Base-by-base conservation (phyloP, 106 monocot genomes). In the Platanthera zijinensis region DNA sequence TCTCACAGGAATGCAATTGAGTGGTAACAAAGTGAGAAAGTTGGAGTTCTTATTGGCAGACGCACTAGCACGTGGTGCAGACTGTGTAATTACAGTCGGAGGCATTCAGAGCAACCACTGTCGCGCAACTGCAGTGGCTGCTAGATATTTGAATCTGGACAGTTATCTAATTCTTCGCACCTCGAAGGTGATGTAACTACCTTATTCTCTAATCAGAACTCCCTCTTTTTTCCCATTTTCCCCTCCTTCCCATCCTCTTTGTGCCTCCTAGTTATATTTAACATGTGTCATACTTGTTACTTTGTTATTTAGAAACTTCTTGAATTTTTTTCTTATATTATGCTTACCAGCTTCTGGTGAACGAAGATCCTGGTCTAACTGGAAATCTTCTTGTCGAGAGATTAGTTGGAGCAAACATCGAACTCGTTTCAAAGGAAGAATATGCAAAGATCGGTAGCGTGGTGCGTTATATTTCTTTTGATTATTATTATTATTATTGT, bases 51-150 rank as follows among this genome's bases (percentile, higher is more conserved):
- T 97, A 75, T 78, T 97, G 93, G 91, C 89, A 0, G 96, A 97
- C 81, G 96, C 96, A 3, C 78, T 91, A 62, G 89, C 87, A 17
- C 76, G 82, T 39, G 97, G 89, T 52, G 89, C 97, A 48, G 97
- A 97, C 52, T 97, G 94, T 69, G 71, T 97, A 51, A 92, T 97
- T 50, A 94, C 97, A 9, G 94, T 92, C 1, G 97, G 97, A 80
- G 97, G 94, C 52, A 97, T 97, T 57, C 97, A 97, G 72, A 97
- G 97, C 77, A 97, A 97, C 50, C 97, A 97, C 64, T 97, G 97
- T 51, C 91, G 97, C 66, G 97, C 97, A 14, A 94, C 97, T 72
- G 97, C 97, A 53, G 97, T 97, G 68, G 89, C 97, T 48, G 91
- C 97, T 18, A 91, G 84, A 79, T 97, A 97, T 85, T 52, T 97